Base-by-base conservation (phyloP, 345 rosid genomes). In the Sisymbrium irio region DNA sequence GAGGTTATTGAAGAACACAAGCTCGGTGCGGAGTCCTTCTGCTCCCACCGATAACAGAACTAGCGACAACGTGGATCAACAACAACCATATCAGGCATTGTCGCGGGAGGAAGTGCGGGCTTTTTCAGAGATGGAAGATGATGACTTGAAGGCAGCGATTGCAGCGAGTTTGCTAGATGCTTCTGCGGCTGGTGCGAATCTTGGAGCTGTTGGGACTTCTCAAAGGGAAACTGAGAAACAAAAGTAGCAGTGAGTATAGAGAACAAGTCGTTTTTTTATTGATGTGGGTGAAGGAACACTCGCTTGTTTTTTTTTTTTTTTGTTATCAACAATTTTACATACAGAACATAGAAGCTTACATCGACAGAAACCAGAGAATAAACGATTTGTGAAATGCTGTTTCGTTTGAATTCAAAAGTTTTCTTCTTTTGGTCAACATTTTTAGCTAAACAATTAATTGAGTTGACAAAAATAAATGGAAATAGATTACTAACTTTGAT, bases 101-200 rank as follows among this genome's bases (percentile, higher is more conserved):
- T 74, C 85, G 1, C 33, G 32, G 4, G 82, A 71, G 62, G 89
- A 81, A 65, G 82, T 79, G 11, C 82, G 67, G 19, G 55, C 71
- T 54, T 85, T 89, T 64, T 72, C 82, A 20, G 87, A 79, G 58
- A 78, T 77, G 77, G 97, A 95, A 79, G 96, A 86, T 10, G 88
- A 84, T 72, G 92, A 92, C 73, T 80, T 92, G 88, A 88, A 84
- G 75, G 96, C 97, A 25, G 97, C 96, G 6, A 90, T 87, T 62
- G 97, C 97, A 72, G 97, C 96, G 20, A 92, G 98, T 85, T 71
- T 90, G 85, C 76, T 91, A 87, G 92, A 88, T 79, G 70, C 87
- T 65, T 76, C 86, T 55, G 86, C 81, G 5, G 80, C 85, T 45
- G 41, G 64, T 8, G 77, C 77, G 32, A 71, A 61, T 20, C 77